Percentiles rank a stretch among this genome's conserved stretches.
phyloP scores from a whole-genome alignment of 2,329 filamentous ascomycete species.

The Colletotrichum simmondsii region DNA sequence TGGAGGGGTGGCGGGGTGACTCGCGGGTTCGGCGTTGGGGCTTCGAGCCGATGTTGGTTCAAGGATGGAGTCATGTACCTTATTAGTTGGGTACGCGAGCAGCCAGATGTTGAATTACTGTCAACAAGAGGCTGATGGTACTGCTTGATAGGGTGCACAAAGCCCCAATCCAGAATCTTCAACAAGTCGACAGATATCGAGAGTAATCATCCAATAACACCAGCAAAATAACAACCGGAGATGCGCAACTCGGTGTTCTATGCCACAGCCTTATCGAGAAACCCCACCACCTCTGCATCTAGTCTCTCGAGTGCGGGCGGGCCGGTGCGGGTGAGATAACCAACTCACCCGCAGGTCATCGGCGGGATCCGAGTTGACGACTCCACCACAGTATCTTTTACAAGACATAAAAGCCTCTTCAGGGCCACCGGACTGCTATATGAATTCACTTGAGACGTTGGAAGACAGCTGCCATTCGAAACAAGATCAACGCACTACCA shows the following conservation, averaged over 20 bases:
- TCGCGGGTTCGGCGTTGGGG: constrained; percentile 19
- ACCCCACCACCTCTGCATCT: not conserved
- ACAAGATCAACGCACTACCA: not conserved
- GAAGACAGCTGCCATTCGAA: not conserved
- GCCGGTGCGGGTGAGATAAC: constrained; percentile 17
- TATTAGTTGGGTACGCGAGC: not conserved
- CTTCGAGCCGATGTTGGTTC: not conserved
- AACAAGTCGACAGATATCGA: too few relatives aligned
- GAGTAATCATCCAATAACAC: not conserved
- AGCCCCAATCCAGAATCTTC: too few relatives aligned
- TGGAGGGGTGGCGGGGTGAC: not conserved
- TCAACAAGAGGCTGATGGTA: not conserved
- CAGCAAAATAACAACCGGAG: not conserved
- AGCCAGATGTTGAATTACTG: not conserved
- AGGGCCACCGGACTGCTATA: rapidly evolving
- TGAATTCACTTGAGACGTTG: not conserved
- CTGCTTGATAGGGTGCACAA: not conserved
- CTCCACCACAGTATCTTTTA: not conserved
- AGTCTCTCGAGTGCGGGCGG: constrained; percentile 9
- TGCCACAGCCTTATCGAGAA: not conserved
- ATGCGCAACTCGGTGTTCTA: constrained; percentile 16
- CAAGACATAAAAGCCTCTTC: not conserved
- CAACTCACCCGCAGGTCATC: constrained; percentile 8
- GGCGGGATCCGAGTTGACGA: constrained; percentile 30
- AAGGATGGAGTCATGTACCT: not conserved